Conservation (phyloP, 2,329 filamentous ascomycete species). For the Phoma sp. region DNA sequence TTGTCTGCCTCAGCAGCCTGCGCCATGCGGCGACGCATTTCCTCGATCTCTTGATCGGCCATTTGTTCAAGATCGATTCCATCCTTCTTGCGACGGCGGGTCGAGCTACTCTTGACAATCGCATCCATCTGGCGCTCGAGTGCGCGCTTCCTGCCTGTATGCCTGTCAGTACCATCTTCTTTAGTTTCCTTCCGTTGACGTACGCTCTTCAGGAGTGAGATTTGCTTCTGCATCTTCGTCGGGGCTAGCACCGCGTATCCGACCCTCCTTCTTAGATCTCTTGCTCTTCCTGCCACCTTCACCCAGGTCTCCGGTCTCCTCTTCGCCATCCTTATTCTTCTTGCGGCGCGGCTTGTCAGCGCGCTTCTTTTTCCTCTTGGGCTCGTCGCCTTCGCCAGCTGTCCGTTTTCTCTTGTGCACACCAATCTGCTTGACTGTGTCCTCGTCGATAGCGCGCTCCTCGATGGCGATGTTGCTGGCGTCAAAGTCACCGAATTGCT, state of each 20-base stretch:
- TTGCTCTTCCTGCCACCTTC: conserved; percentile 63
- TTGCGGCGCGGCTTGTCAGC: conserved; percentile 62
- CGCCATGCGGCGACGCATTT: conserved; percentile 89
- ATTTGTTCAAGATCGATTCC: conserved; percentile 91
- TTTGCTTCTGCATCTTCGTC: conserved; percentile 78
- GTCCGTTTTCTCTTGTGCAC: conserved; percentile 70
- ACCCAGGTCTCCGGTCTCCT: conserved; percentile 57
- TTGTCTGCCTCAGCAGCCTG: conserved; percentile 88
- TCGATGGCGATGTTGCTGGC: conserved; percentile 67
- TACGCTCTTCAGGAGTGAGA: conserved; percentile 83
- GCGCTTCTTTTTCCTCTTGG: conserved; percentile 73
- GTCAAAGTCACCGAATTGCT: conserved; percentile 63
- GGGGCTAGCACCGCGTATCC: conserved; percentile 45
- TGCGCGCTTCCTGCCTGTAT: conserved; percentile 73
- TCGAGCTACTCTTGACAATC: conserved; percentile 82
- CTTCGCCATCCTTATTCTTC: conserved; percentile 56
- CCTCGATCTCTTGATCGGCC: conserved; percentile 87
- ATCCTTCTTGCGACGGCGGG: conserved; percentile 77
- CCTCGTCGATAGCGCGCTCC: conserved; percentile 67
- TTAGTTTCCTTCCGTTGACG: conserved; percentile 40
- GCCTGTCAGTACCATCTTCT: not conserved
- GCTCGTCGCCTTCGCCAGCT: conserved; percentile 65
- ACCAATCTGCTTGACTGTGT: conserved; percentile 66
- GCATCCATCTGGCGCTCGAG: conserved; percentile 89
- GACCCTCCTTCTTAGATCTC: conserved; percentile 53